Conservation (phyloP, 306 rosid species). For the Hippophae rhamnoides region DNA sequence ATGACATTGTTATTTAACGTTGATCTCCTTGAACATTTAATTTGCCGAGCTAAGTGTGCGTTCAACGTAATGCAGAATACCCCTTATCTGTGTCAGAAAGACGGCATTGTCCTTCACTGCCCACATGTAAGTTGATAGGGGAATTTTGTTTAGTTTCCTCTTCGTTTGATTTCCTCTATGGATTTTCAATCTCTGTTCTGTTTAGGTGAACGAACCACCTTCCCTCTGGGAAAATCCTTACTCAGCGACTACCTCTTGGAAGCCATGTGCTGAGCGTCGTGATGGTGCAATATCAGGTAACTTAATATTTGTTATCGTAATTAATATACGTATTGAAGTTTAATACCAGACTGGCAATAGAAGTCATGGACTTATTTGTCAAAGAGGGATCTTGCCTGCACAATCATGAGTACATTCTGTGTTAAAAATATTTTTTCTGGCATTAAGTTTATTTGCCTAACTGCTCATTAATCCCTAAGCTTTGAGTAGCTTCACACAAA, state of each 20-base stretch:
- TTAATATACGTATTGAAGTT: background rate
- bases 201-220: slow-evolving; percentile 77
- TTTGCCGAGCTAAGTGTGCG: slow-evolving; percentile 9
- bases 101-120: slow-evolving; percentile 88
- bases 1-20: background rate
- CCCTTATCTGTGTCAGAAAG: slow-evolving; percentile 83
- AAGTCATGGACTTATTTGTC: background rate
- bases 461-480: too few relatives aligned
- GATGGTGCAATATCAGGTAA: slow-evolving; percentile 72
- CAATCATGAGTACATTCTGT: background rate
- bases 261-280: slow-evolving; percentile 93
- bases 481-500: too few relatives aligned
- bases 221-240: slow-evolving; percentile 98
- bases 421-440: too few relatives aligned
- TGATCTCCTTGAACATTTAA: slow-evolving; percentile 3
- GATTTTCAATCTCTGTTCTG: background rate
- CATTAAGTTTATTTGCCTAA: too few relatives aligned
- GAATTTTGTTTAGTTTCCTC: slow-evolving; percentile 12
- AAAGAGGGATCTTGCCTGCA: background rate
- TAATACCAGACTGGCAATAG: background rate
- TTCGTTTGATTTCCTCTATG: slow-evolving; percentile 3
- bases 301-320: background rate
- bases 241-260: slow-evolving; percentile 94
- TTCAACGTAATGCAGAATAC: slow-evolving; percentile 50
- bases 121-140: slow-evolving; percentile 59